phyloP scores from a whole-genome alignment of 768 basidiomycete genomes.

The Pluteus cervinus region DNA sequence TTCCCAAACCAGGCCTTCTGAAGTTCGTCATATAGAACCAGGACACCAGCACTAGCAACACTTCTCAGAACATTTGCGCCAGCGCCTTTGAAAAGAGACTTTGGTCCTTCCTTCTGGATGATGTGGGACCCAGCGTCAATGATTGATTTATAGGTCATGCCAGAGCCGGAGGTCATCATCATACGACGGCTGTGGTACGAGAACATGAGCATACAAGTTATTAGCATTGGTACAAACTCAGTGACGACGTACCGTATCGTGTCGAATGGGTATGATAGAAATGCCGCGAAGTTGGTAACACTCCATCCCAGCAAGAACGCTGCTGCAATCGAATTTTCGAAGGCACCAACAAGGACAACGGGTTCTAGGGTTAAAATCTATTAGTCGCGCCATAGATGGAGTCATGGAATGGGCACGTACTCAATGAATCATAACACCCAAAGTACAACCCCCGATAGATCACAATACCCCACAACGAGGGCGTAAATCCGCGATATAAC shows the following conservation, averaged over 20 bases:
- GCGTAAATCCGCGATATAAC: conserved; percentile 86
- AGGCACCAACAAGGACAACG: conserved; percentile 71
- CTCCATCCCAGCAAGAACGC: conserved; percentile 82
- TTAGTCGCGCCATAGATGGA: conserved; percentile 17
- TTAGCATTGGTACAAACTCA: conserved; percentile 3
- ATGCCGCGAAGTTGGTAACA: conserved; percentile 82
- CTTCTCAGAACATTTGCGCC: conserved; percentile 75
- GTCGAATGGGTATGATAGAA: conserved; percentile 71
- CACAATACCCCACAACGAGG: conserved; percentile 82
- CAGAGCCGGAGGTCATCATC: conserved; percentile 87
- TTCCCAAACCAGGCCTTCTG: conserved; percentile 6
- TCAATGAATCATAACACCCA: conserved; percentile 69
- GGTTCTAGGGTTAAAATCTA: conserved; percentile 43
- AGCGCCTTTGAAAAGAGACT: conserved; percentile 84
- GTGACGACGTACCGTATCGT: conserved; percentile 45
- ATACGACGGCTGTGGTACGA: conserved; percentile 65
- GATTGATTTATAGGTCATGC: conserved; percentile 78
- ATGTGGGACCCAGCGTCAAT: conserved; percentile 72
- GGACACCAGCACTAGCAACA: conserved; percentile 82
- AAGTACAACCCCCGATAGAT: conserved; percentile 87
- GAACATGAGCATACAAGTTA: conserved; percentile 11
- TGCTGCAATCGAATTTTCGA: conserved; percentile 76
- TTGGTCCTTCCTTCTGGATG: conserved; percentile 69
- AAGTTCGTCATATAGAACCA: conserved; percentile 77
- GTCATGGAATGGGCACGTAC: conserved; percentile 28